Base-by-base conservation (phyloP, 495 filamentous ascomycete species). In the Thozetella sp. region DNA sequence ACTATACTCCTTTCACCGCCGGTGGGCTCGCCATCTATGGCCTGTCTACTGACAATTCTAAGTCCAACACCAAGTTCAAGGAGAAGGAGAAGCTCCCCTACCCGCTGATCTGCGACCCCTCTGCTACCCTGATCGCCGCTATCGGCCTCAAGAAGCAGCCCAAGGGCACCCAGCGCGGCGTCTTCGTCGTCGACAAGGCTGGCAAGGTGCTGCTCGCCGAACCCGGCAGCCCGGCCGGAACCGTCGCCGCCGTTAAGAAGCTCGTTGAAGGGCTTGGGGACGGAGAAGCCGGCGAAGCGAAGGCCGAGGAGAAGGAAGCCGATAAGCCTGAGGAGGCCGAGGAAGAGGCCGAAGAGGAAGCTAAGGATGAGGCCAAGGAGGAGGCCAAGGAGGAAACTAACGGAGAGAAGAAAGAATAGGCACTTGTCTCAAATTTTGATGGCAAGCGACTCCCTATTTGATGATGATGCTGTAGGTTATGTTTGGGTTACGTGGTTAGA, bases 11-110 rank as follows among this genome's bases (percentile, higher is more conserved):
- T 54, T 81, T 99, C 50, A 92, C 86, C n/a, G 82, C 86, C n/a
- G 86, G 83, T 27, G 94, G 95, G 22, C 83, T 96, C 46, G 80
- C 88, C 60, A 89, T 99, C 70, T 98, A 90, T 72, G 95, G 95
- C 23, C 85, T 99, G 22, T 95, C 91, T 13, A 83, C 86, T 56
- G 95, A 99, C 77, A 88, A 86, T 10, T 87, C 92, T 62, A 93
- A 93, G 72, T 84, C 90, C 58, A 99, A 99, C 75, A 93, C 91
- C 37, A 90, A 87, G 40, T 99, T 99, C 82, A 88, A 90, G 67
- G 86, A 83, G 17, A 97, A 93, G 74, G 90, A 98, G 67, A 90
- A 86, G 46, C 81, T 99, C n/a, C 88, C 90, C 13, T 98, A 94
- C 71, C 76, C 90, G 3, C 88, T 98, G 27, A 86, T 99, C 52